These are phyloP conservation scores for Exophiala spinifera DNA, from an alignment of 2,329 filamentous ascomycete species.

Conservation along the genomic window DNA sequence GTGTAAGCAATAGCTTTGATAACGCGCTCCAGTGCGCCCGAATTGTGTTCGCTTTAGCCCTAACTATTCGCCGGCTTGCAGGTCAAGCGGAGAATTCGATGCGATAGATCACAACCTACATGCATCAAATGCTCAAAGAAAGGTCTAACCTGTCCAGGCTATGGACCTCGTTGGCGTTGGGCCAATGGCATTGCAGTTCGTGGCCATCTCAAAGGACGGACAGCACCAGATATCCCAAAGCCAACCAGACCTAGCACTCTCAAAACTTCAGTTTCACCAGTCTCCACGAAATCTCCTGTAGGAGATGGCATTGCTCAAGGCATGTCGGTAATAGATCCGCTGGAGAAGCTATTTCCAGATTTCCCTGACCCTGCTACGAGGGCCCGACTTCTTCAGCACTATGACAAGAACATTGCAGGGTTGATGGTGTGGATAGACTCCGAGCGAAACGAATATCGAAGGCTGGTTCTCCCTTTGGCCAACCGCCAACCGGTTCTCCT, in stretches of 20 bases:
- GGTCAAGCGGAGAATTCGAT: slow-evolving; percentile 28
- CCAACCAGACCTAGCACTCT: slow-evolving; percentile 10
- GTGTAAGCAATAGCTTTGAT: neutral
- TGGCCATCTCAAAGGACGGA: slow-evolving; percentile 29
- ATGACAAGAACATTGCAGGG: slow-evolving; percentile 23
- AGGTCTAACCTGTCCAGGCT: slow-evolving; percentile 30
- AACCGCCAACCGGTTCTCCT: slow-evolving; percentile 18
- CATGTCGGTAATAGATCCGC: slow-evolving; percentile 7
- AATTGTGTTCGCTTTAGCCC: neutral
- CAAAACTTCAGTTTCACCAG: slow-evolving; percentile 12
- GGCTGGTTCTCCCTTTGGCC: slow-evolving; percentile 20
- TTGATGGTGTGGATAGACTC: slow-evolving; percentile 26
- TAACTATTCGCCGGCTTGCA: slow-evolving; percentile 19
- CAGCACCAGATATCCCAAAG: slow-evolving; percentile 19
- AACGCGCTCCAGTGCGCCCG: neutral
- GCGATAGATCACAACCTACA: slow-evolving; percentile 29
- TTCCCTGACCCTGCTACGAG: slow-evolving; percentile 73
- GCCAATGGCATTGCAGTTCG: slow-evolving; percentile 30
- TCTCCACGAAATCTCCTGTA: slow-evolving; percentile 5
- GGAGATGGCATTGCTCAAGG: slow-evolving; percentile 1
- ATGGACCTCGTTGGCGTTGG: slow-evolving; percentile 30
- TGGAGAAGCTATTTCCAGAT: slow-evolving; percentile 16
- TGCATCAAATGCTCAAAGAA: slow-evolving; percentile 32
- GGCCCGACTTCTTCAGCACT: slow-evolving; percentile 69
- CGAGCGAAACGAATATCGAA: slow-evolving; percentile 22